Evolutionary conservation across 768 basidiomycete species (phyloP), one percentile per base, ranked within the genome.

Genomic region (Russula foetens): DNA sequence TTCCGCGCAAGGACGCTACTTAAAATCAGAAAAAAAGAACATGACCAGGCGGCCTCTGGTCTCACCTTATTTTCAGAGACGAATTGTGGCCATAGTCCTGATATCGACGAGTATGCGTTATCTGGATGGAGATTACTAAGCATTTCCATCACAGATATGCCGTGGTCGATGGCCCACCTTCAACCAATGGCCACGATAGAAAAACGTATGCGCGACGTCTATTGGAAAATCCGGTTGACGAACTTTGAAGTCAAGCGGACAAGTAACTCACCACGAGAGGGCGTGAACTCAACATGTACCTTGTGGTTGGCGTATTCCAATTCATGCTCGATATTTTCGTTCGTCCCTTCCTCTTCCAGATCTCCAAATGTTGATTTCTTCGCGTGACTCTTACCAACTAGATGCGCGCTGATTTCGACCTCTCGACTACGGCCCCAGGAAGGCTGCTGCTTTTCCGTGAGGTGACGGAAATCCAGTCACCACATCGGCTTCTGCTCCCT

Each of bases 191-290:
- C 90, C 90, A 68, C 82, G 83, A 76, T 92, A 93, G 76, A 88
- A 93, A 60, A 93, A 89, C n/a, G 89, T 92, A 71, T 93, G 90
- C 6, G 86, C 90, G 0, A 87, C 90, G 68, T 91, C 90, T 91
- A 46, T 53, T 7, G 33, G 31, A 52, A 46, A 56, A 31, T n/a
- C 48, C 43, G 51, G 53, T n/a, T n/a, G n/a, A 60, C 35, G 53
- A 45, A 51, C 58, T 45, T 44, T 23, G 57, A 29, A 51, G 46
- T 5, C 23, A 29, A 31, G 47, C 41, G 31, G 33, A 60, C 56
- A 35, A 56, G 64, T 15, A 54, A 72, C 79, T 65, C 70, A 89
- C 89, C 89, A 51, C 87, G 72, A 71, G 86, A 88, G 24, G 90
- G 90, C 79, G 90, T 83, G 71, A 92, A 90, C 54, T n/a, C n/a